Conservation (phyloP, 345 rosid genomes). For the Eutrema japonicum region DNA sequence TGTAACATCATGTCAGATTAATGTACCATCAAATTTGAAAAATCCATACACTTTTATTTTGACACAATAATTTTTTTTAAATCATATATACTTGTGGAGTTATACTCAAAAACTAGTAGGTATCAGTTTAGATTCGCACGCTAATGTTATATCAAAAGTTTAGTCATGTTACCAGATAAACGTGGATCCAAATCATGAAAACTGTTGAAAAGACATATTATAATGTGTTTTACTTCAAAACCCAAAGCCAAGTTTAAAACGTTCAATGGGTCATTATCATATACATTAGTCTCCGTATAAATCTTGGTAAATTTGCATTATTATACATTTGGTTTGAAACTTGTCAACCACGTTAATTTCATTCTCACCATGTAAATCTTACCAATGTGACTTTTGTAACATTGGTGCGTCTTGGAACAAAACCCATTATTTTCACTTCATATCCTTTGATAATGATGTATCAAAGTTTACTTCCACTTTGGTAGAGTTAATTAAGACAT, state of each 20-base stretch:
- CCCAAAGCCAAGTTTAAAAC: constrained; percentile 4
- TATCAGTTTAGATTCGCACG: constrained; percentile 18
- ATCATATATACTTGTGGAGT: neutral
- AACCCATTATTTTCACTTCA: constrained; percentile 10
- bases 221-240: constrained; percentile 10
- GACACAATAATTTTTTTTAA: neutral
- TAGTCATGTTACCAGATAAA: constrained; percentile 4
- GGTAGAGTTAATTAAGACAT: constrained; percentile 19
- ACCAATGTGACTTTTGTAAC: constrained; percentile 32
- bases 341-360: constrained; percentile 38
- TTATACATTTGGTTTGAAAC: constrained; percentile 16
- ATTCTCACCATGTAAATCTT: constrained; percentile 32
- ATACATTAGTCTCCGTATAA: constrained; percentile 17
- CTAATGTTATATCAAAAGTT: constrained; percentile 28
- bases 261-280: constrained; percentile 34
- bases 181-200: constrained; percentile 5
- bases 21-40: constrained; percentile 16
- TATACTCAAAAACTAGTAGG: constrained; percentile 24
- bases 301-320: constrained; percentile 40
- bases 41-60: neutral
- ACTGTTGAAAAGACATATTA: constrained; percentile 26
- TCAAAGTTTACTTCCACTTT: constrained; percentile 28
- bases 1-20: constrained; percentile 21
- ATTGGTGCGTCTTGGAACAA: constrained; percentile 20
- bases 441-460: constrained; percentile 31